phyloP scores from a whole-genome alignment of 2,329 filamentous ascomycete genomes.

The Colletotrichum euphorbiae region DNA sequence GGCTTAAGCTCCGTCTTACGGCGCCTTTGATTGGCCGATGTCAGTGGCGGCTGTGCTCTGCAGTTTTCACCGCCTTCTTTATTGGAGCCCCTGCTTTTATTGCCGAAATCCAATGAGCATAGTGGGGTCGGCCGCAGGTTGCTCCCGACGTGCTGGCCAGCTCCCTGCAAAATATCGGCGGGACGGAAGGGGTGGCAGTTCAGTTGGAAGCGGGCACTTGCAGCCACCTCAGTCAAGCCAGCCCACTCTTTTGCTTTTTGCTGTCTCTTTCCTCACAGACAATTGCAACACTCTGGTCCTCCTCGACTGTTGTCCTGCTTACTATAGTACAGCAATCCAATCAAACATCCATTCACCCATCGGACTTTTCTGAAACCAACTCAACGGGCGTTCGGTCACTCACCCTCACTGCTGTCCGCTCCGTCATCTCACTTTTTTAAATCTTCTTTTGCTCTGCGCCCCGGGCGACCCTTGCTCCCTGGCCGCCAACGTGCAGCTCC shows the following conservation, averaged over 20 bases:
- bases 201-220: slow-evolving; percentile 22
- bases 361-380: slow-evolving; percentile 21
- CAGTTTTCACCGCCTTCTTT: slow-evolving; percentile 23
- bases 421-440: slow-evolving; percentile 27
- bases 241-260: slow-evolving; percentile 25
- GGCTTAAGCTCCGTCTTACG: slow-evolving; percentile 12
- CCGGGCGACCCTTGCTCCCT: not conserved
- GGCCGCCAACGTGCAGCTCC: not conserved
- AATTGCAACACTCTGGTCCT: not conserved
- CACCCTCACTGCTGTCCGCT: slow-evolving; percentile 14
- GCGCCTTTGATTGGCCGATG: slow-evolving; percentile 13
- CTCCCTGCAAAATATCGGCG: slow-evolving; percentile 21
- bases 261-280: not conserved
- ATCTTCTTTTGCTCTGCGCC: not conserved
- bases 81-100: not conserved
- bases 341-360: slow-evolving; percentile 1
- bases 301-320: not conserved
- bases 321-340: slow-evolving; percentile 3
- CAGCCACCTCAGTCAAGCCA: not conserved
- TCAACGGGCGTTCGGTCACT: not conserved
- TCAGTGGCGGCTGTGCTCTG: not conserved
- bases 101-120: not conserved
- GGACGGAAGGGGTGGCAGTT: slow-evolving; percentile 21
- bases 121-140: slow-evolving; percentile 2
- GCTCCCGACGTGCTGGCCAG: slow-evolving; percentile 6